A percentile compares a stretch with the other conserved stretches of the same genome.
phyloP scores from a whole-genome alignment of 1,139 yeast genomes.

The Saccharomyces hybrid region DNA sequence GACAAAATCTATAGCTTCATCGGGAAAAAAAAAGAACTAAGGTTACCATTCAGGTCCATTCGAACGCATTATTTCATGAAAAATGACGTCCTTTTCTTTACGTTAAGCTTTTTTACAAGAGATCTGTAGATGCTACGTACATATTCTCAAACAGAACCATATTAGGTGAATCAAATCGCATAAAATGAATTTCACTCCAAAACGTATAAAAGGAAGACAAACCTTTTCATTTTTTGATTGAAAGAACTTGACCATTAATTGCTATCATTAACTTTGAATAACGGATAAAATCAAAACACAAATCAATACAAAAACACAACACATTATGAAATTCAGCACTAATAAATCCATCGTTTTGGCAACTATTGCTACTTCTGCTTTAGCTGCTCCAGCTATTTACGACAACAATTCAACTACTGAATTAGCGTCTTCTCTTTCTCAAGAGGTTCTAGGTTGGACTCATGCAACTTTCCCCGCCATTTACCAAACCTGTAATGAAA shows the following conservation, averaged over 20 bases:
- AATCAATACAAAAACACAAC: neutral
- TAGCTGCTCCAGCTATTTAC: neutral
- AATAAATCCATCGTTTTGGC: neutral
- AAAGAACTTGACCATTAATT: neutral
- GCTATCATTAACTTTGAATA: neutral
- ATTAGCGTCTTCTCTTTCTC: neutral
- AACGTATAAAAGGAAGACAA: neutral
- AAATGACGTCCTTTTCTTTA: neutral
- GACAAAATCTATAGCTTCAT: neutral
- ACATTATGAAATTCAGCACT: neutral
- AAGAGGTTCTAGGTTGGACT: slow-evolving; percentile 7
- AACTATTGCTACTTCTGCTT: neutral
- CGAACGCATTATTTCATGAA: neutral
- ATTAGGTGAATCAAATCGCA: neutral
- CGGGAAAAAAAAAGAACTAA: neutral
- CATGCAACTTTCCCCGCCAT: slow-evolving; percentile 10
- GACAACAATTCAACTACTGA: slow-evolving; percentile 1
- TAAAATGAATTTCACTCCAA: neutral
- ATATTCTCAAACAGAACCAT: neutral
- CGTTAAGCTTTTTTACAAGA: neutral
- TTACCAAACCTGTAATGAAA: slow-evolving; percentile 11
- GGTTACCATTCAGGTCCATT: neutral
- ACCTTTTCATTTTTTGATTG: neutral
- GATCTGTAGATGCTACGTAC: neutral
- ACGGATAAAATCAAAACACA: neutral